Base-by-base conservation (phyloP, 2,329 filamentous ascomycete genomes). In the Beauveria scarabaeidicola region DNA sequence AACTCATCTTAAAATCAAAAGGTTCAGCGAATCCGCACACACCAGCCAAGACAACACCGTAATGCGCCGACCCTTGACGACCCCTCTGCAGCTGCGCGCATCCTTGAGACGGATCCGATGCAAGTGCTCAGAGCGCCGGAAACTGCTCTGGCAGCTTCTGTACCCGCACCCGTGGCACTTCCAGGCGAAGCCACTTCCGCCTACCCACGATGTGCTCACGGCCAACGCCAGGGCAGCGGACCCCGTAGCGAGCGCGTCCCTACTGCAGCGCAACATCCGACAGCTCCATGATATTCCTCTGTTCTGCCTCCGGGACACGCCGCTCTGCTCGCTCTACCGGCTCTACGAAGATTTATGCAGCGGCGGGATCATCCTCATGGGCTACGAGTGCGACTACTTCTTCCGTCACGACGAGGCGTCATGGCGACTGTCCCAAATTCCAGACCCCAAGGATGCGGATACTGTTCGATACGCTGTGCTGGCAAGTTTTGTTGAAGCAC, bases 81-180 rank as follows among this genome's bases (percentile, higher is more conserved):
- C 19, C 19, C 53, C 43, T 47, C 27, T 56, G 7, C 1, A 47
- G 19, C 13, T 47, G 53, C 53, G 53, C 43, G 11, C 11, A 38
- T 40, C 43, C 53, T 47, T 25, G 27, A 38, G 41, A 38, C 53
- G 53, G 8, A 47, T 56, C 41, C 53, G 53, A 36, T 10, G 32
- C 3, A 38, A 47, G 8, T 56, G 53, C 53, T 56, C 53, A n/a
- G 41, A 25, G 41, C 53, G 53, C 19, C 53, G 53, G 11, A 56
- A 21, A 47, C 53, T 56, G 43, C 53, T 56, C 53, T 56, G 29
- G 53, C 27, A 56, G 53, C 53, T 56, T n/a, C 53, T 56, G 3
- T 56, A 48, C 29, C 43, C 53, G 41, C 19, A 8, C 53, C 53
- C 53, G 13, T 56, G 53, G 53, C 52, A 19, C 41, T 55, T 55